phyloP scores from a whole-genome alignment of 495 filamentous ascomycete species.

The Penicillium roqueforti region DNA sequence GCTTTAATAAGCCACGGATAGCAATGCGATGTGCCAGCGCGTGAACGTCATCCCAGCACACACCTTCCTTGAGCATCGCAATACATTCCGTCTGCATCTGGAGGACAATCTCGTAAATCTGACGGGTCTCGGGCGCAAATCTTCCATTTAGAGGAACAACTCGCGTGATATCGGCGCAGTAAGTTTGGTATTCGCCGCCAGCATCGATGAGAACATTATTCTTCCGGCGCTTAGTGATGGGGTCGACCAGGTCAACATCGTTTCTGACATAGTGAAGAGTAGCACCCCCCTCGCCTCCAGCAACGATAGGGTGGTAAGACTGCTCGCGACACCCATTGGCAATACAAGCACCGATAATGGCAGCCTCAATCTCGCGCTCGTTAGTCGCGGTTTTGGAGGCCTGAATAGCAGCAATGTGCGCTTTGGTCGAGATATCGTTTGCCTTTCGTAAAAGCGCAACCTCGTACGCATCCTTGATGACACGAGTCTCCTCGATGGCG shows the following conservation, averaged over 20 bases:
- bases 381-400: conserved; percentile 62
- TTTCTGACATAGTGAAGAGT: conserved; percentile 89
- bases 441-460: conserved; percentile 78
- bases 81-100: conserved; percentile 80
- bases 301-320: conserved; percentile 83
- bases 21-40: conserved; percentile 72
- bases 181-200: conserved; percentile 73
- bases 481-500: conserved; percentile 73
- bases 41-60: conserved; percentile 84
- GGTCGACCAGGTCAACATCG: conserved; percentile 52
- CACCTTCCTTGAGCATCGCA: conserved; percentile 65
- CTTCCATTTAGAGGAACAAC: conserved; percentile 77
- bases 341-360: conserved; percentile 74
- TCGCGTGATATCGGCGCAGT: conserved; percentile 86
- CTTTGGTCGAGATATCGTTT: conserved; percentile 73
- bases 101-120: conserved; percentile 82
- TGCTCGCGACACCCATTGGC: conserved; percentile 68
- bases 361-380: conserved; percentile 77
- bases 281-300: conserved; percentile 67
- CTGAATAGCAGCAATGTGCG: conserved; percentile 67
- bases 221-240: conserved; percentile 49
- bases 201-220: conserved; percentile 79
- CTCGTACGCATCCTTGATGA: conserved; percentile 81
- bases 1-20: conserved; percentile 68
- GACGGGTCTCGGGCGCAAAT: conserved; percentile 65